Conservation (phyloP, 176 grass and related monocot genomes). For the bread wheat (Triticum aestivum) region DNA sequence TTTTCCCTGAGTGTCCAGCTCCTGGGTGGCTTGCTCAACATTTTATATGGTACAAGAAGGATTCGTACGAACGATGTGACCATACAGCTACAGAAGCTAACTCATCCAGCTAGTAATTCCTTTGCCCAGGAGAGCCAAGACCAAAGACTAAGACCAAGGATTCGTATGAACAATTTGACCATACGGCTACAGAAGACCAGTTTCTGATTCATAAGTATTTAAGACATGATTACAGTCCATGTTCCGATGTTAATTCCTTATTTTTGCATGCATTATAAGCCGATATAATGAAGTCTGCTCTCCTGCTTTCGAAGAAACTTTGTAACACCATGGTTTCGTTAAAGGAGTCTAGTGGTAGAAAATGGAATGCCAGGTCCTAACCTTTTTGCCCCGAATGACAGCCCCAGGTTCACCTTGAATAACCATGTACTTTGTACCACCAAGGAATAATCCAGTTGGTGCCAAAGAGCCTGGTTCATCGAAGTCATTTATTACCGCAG, state of each 20-base stretch:
- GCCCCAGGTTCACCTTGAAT: slow-evolving; percentile 60
- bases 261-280: background rate
- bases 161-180: background rate
- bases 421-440: slow-evolving; percentile 57
- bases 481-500: slow-evolving; percentile 45
- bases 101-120: background rate
- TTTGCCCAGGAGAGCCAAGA: background rate
- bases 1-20: background rate
- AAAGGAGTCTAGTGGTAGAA: background rate
- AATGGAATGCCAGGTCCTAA: slow-evolving; percentile 14
- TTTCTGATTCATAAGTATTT: background rate
- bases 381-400: slow-evolving; percentile 64
- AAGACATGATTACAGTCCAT: background rate
- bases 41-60: background rate
- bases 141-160: background rate
- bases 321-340: background rate
- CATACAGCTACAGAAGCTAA: background rate
- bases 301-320: background rate
- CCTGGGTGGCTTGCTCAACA: background rate
- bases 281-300: background rate
- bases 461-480: slow-evolving; percentile 49
- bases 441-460: slow-evolving; percentile 54
- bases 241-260: background rate
- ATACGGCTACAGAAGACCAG: background rate
- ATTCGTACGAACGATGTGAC: background rate